phyloP scores from a whole-genome alignment of 306 rosid species.

The Medicago arabica region DNA sequence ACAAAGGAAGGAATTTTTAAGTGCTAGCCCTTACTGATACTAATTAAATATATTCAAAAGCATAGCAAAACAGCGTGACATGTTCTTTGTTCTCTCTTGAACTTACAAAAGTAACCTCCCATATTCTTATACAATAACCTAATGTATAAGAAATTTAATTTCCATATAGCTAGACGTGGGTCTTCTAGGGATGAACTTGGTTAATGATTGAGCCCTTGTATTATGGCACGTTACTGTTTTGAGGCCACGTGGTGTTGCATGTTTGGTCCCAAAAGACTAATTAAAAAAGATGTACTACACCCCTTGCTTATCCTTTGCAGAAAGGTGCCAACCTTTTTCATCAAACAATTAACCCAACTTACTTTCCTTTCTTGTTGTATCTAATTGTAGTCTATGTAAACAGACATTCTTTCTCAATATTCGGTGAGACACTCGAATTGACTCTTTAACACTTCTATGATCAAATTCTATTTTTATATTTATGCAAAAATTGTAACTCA shows the following conservation, averaged over 20 bases:
- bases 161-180: background rate
- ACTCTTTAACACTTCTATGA: no score
- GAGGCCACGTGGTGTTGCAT: constrained; percentile 40
- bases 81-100: background rate
- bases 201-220: constrained; percentile 10
- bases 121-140: background rate
- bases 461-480: no score
- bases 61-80: constrained; percentile 8
- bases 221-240: constrained; percentile 33
- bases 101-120: background rate
- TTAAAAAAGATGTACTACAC: constrained; percentile 20
- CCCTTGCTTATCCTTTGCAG: constrained; percentile 32
- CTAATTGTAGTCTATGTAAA: constrained; percentile 10
- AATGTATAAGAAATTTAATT: background rate
- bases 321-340: constrained; percentile 37
- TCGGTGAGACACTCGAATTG: background rate
- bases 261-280: constrained; percentile 40
- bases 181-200: constrained; percentile 4
- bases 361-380: constrained; percentile 24
- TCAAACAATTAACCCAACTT: constrained; percentile 21
- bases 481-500: no score
- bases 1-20: background rate
- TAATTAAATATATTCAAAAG: background rate
- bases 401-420: background rate
- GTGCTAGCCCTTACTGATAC: background rate